phyloP scores from a whole-genome alignment of 2,329 filamentous ascomycete species.

The Penicillium sp. region DNA sequence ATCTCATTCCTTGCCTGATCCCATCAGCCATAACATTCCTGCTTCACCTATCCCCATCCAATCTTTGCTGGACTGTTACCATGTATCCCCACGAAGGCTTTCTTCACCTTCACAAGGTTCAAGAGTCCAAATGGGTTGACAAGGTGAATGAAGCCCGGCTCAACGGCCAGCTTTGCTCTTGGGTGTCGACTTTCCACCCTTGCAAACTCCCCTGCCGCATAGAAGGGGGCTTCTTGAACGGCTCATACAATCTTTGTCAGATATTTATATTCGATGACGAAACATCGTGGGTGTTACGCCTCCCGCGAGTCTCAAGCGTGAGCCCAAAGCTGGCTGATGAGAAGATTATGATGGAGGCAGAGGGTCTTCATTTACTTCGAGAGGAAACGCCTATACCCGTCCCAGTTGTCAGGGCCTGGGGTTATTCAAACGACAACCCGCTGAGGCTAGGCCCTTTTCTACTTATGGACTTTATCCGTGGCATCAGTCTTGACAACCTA shows the following conservation, averaged over 20 bases:
- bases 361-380: background rate
- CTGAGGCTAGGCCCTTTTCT: constrained; percentile 1
- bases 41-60: too few relatives aligned
- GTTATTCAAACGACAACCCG: background rate
- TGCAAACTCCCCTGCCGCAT: background rate
- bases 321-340: background rate
- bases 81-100: too few relatives aligned
- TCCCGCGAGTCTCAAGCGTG: background rate
- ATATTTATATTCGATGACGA: background rate
- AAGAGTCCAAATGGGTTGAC: background rate
- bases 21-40: too few relatives aligned
- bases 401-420: background rate
- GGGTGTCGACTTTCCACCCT: background rate
- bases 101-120: background rate
- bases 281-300: background rate
- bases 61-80: too few relatives aligned
- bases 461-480: constrained; percentile 1
- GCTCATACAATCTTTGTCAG: too few relatives aligned
- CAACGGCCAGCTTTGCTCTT: background rate
- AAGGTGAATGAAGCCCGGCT: background rate
- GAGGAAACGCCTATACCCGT: background rate
- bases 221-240: too few relatives aligned
- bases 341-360: background rate
- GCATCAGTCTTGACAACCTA: background rate
- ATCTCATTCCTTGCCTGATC: too few relatives aligned